A percentile compares a stretch with the other conserved stretches of the same genome.
Evolutionary conservation across 345 rosid species (phyloP).

Genomic region (Linum tenue): DNA sequence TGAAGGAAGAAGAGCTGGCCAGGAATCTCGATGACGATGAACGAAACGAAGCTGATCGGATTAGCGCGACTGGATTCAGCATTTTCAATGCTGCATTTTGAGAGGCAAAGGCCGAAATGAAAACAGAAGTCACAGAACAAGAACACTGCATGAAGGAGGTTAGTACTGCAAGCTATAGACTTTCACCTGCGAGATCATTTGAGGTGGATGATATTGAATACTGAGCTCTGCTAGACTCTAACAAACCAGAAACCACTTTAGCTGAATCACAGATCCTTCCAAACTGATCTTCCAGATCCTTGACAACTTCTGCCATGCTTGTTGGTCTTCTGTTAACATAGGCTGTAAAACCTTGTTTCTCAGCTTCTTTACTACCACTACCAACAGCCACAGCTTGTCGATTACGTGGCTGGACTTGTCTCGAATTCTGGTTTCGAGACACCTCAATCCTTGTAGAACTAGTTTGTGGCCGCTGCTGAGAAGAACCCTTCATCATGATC

Average conservation of each 20-base stretch:
- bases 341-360: slow-evolving; percentile 64
- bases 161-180: too few species aligned
- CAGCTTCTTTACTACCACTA: slow-evolving; percentile 22
- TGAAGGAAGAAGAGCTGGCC: slow-evolving; percentile 36
- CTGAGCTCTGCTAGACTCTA: slow-evolving; percentile 76
- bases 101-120: background rate
- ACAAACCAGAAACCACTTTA: slow-evolving; percentile 58
- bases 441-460: slow-evolving; percentile 32
- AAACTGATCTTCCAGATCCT: slow-evolving; percentile 85
- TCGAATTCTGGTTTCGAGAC: slow-evolving; percentile 35
- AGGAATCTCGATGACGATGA: slow-evolving; percentile 74
- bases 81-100: slow-evolving; percentile 59
- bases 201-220: slow-evolving; percentile 30
- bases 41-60: slow-evolving; percentile 86
- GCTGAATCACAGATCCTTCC: slow-evolving; percentile 51
- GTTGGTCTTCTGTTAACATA: slow-evolving; percentile 88
- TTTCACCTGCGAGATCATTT: slow-evolving; percentile 62
- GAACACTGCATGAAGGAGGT: background rate
- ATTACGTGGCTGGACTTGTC: slow-evolving; percentile 44
- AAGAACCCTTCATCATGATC: slow-evolving; percentile 20
- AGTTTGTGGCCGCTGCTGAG: slow-evolving; percentile 25
- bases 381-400: slow-evolving; percentile 40
- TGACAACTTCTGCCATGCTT: slow-evolving; percentile 86
- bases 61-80: slow-evolving; percentile 85
- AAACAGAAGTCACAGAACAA: background rate